A percentile compares a stretch with the other conserved stretches of the same genome.
phyloP scores from a whole-genome alignment of 345 rosid genomes.

The Pseudoturritis turrita region DNA sequence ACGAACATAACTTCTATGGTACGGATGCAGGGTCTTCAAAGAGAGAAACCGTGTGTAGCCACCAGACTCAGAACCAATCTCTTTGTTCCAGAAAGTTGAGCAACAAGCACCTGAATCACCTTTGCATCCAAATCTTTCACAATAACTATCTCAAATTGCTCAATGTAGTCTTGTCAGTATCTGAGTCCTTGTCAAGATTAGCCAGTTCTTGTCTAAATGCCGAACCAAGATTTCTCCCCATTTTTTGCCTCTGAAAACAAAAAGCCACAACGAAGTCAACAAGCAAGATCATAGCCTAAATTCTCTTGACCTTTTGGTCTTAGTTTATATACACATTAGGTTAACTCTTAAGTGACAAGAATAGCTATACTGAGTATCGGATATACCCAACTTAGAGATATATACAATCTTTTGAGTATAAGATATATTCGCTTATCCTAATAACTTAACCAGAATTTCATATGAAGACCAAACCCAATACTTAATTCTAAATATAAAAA shows the following conservation, averaged over 20 bases:
- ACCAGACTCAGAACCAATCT: constrained; percentile 64
- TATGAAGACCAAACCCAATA: no score
- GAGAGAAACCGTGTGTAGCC: constrained; percentile 79
- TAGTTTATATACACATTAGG: no score
- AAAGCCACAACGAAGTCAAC: neutral
- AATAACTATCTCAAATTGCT: constrained; percentile 59
- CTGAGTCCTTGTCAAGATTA: constrained; percentile 74
- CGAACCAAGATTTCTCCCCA: constrained; percentile 64
- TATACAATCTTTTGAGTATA: no score
- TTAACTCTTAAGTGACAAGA: no score
- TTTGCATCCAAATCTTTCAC: constrained; percentile 72
- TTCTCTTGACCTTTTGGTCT: no score
- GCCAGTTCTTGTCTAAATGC: constrained; percentile 53
- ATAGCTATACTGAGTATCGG: no score
- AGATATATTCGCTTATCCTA: no score
- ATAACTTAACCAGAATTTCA: no score
- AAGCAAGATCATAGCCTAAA: neutral
- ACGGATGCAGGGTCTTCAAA: constrained; percentile 87
- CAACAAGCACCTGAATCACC: constrained; percentile 70
- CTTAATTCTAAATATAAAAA: no score
- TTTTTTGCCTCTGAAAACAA: constrained; percentile 3
- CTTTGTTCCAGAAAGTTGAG: constrained; percentile 84
- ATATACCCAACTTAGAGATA: no score
- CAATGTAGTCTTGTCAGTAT: constrained; percentile 72
- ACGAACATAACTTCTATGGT: no score